Conservation (phyloP, 108 stramenopile genomes). For the Bacterosira constricta region DNA sequence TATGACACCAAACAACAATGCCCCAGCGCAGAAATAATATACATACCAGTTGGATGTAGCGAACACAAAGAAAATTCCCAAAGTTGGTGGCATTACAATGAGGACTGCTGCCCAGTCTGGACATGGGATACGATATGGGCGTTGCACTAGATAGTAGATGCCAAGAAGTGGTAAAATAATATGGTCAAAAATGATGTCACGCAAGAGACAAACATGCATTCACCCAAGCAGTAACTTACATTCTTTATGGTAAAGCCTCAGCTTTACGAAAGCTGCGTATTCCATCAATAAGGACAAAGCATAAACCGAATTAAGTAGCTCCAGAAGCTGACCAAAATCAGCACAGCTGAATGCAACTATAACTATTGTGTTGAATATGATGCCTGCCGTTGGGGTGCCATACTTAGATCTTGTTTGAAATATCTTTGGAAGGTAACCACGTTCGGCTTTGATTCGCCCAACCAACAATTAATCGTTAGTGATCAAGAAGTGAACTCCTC, state of each 20-base stretch:
- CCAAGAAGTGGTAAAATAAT: background rate
- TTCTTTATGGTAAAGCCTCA: slow-evolving; percentile 57
- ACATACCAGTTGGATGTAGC: slow-evolving; percentile 49
- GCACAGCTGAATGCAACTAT: slow-evolving; percentile 74
- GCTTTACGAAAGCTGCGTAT: slow-evolving; percentile 93
- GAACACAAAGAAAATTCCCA: slow-evolving; percentile 30
- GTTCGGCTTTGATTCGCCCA: slow-evolving; percentile 37
- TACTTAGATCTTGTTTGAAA: slow-evolving; percentile 75
- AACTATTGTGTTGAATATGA: slow-evolving; percentile 76
- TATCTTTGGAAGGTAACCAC: slow-evolving; percentile 86
- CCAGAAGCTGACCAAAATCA: slow-evolving; percentile 81
- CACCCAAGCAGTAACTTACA: slow-evolving; percentile 39
- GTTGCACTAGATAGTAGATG: slow-evolving; percentile 23
- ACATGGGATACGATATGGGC: slow-evolving; percentile 49
- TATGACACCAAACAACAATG: slow-evolving; percentile 7
- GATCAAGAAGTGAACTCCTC: too few species aligned
- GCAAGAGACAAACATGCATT: background rate
- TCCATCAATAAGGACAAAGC: slow-evolving; percentile 84
- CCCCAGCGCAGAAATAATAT: slow-evolving; percentile 32
- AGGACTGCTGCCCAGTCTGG: slow-evolving; percentile 53
- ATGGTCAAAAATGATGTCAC: background rate
- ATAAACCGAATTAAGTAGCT: slow-evolving; percentile 93
- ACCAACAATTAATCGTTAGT: background rate
- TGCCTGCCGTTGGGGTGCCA: slow-evolving; percentile 90
- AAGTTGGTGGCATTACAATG: slow-evolving; percentile 37